Base-by-base conservation (phyloP, 805 yeast genomes). In the Cyberlindnera euphorbiiphila region DNA sequence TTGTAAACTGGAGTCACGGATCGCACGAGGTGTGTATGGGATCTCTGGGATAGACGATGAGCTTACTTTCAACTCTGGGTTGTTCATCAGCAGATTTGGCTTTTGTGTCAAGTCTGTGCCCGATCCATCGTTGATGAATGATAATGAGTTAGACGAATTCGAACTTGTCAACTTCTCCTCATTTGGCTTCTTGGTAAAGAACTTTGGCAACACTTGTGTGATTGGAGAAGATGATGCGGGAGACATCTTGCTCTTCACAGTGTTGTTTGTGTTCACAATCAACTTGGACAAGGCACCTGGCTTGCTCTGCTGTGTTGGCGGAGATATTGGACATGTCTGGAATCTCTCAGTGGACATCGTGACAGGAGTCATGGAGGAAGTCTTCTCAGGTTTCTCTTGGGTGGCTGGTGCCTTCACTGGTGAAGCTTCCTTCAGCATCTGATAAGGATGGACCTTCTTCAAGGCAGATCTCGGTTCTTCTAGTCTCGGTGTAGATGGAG, bases 121-220 rank as follows among this genome's bases (percentile, higher is more conserved):
- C 8, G 57, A 46, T 3, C 54, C 56, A 37, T 55, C 60, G 25
- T 55, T 55, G 28, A 55, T 55, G 25, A 43, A 48, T 3, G 54
- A 34, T 23, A 55, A 34, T 2, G 59, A 55, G 2, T 41, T 44
- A 4, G 47, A 32, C 2, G 59, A 53, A 15, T 40, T 50, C 4
- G 56, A 49, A 13, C 40, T 13, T 9, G 54, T 11, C 13, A 49
- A 28, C 34, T 48, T 49, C 15, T 37, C 39, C 6, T 36, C 31
- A 18, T 22, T 30, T 7, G 52, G 13, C 33, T 41, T 47, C 22
- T 41, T 50, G 8, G 39, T 4, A 39, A 50, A 45, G 22, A 54
- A 45, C 41, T 46, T 55, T 17, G 58, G 52, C 4, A 50, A 19
- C 3, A 46, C 47, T 25, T 46, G 45, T 11, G 47, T 17, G 16